These are phyloP conservation scores for Eucalyptus paniculata DNA, from an alignment of 345 rosid species.

Conservation along the genomic window DNA sequence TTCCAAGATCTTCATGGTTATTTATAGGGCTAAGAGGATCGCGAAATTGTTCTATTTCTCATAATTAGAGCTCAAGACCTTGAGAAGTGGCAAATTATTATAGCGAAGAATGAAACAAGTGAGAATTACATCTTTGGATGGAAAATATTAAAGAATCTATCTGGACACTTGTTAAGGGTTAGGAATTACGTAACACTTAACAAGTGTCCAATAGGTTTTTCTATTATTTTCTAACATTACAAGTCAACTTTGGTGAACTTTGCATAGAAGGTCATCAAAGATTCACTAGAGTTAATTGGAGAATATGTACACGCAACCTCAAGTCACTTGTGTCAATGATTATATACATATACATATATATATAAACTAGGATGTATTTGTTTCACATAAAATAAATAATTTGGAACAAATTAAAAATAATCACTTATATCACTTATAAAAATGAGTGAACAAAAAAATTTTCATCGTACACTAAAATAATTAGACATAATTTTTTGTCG, in stretches of 20 bases:
- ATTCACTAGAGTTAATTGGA: neutral
- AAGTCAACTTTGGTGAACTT: neutral
- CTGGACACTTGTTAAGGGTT: neutral
- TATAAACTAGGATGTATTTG: neutral
- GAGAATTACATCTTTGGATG: neutral
- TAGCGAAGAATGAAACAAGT: neutral
- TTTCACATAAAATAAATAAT: too few relatives aligned
- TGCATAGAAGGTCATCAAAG: neutral
- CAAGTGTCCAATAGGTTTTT: neutral
- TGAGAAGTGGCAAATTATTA: neutral
- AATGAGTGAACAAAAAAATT: too few relatives aligned
- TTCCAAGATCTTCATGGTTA: neutral
- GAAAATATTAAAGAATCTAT: neutral
- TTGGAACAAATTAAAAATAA: too few relatives aligned
- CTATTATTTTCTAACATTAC: neutral
- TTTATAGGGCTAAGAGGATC: neutral
- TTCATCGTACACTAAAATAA: too few relatives aligned
- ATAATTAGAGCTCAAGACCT: neutral
- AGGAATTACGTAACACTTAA: neutral
- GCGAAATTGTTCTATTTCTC: neutral
- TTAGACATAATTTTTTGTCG: too few relatives aligned
- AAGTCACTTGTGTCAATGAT: neutral
- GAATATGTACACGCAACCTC: neutral
- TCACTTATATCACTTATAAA: too few relatives aligned
- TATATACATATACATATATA: neutral